These are phyloP conservation scores for Barnettozyma salicaria DNA, from an alignment of 805 yeast species.

Conservation along the genomic window DNA sequence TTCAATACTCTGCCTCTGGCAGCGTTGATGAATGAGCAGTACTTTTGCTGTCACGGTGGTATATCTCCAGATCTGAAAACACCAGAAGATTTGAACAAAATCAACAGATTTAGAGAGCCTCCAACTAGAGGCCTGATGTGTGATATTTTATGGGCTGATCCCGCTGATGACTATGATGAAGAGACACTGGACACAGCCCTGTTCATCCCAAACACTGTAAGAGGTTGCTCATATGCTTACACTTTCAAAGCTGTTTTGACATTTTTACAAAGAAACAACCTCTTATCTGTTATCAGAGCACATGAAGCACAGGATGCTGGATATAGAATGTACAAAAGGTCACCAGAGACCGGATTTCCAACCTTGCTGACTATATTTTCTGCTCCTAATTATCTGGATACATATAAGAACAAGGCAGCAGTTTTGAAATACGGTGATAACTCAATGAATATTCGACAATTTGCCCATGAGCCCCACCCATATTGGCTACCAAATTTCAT, in stretches of 20 bases:
- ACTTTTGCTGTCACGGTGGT: constrained; percentile 96
- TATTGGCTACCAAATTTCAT: constrained; percentile 94
- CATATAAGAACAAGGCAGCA: constrained; percentile 92
- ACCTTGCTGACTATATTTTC: constrained; percentile 85
- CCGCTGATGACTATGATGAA: constrained; percentile 81
- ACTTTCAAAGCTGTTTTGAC: constrained; percentile 71
- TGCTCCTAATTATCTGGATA: constrained; percentile 92
- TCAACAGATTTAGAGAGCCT: constrained; percentile 85
- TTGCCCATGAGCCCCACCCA: constrained; percentile 90
- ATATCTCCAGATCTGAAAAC: constrained; percentile 76
- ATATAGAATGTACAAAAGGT: constrained; percentile 86
- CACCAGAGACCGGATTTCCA: constrained; percentile 82
- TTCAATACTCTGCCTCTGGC: constrained; percentile 88
- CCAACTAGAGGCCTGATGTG: constrained; percentile 93
- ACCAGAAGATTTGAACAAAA: constrained; percentile 57
- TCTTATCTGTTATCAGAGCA: constrained; percentile 84
- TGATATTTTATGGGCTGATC: constrained; percentile 95
- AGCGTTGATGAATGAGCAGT: constrained; percentile 89
- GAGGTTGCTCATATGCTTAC: constrained; percentile 92
- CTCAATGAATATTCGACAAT: constrained; percentile 92
- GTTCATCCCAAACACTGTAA: constrained; percentile 61
- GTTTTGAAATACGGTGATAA: constrained; percentile 85
- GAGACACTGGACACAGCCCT: constrained; percentile 40
- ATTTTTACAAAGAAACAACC: constrained; percentile 70
- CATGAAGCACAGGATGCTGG: constrained; percentile 99